Evolutionary conservation across 2,329 filamentous ascomycete species (phyloP).

Genomic region (Clonostachys chloroleuca): DNA sequence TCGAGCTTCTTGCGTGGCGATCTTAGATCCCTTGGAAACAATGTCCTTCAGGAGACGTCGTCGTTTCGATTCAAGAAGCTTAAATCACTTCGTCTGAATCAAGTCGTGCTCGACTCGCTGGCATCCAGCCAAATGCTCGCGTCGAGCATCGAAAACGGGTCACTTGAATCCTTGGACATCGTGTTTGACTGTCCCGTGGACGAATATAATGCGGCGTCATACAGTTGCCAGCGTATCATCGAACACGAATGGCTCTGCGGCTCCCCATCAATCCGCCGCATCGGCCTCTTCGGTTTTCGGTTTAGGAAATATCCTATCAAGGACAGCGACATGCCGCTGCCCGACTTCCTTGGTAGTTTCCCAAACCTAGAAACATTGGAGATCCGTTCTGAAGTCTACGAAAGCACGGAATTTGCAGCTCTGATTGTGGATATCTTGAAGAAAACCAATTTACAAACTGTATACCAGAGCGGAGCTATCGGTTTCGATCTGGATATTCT

Average conservation of each 20-base stretch:
- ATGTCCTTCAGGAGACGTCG: too few species aligned
- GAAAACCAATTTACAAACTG: conserved; percentile 18
- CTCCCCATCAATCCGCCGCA: conserved; percentile 19
- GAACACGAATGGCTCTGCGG: conserved; percentile 28
- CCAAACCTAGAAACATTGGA: conserved; percentile 27
- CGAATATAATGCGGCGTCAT: conserved; percentile 12
- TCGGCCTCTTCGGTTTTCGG: conserved; percentile 26
- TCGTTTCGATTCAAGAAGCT: not conserved
- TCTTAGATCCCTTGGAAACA: too few species aligned
- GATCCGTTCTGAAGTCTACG: conserved; percentile 21
- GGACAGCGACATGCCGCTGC: conserved; percentile 20
- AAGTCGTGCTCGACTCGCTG: conserved; percentile 13
- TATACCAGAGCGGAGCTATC: conserved; percentile 23
- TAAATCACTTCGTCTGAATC: conserved; percentile 12
- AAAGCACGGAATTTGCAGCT: conserved; percentile 17
- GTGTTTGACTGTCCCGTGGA: conserved; percentile 21
- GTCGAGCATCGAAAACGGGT: conserved; percentile 15
- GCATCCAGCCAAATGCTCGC: conserved; percentile 14
- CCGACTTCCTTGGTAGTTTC: conserved; percentile 25
- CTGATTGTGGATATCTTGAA: conserved; percentile 21
- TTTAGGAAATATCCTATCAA: conserved; percentile 20
- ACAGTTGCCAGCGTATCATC: conserved; percentile 18
- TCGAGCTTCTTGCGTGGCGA: too few species aligned
- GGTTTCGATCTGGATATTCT: conserved; percentile 23
- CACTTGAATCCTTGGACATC: conserved; percentile 26